These are phyloP conservation scores for Fusarium kyushuense DNA, from an alignment of 2,329 filamentous ascomycete genomes.

Conservation along the genomic window DNA sequence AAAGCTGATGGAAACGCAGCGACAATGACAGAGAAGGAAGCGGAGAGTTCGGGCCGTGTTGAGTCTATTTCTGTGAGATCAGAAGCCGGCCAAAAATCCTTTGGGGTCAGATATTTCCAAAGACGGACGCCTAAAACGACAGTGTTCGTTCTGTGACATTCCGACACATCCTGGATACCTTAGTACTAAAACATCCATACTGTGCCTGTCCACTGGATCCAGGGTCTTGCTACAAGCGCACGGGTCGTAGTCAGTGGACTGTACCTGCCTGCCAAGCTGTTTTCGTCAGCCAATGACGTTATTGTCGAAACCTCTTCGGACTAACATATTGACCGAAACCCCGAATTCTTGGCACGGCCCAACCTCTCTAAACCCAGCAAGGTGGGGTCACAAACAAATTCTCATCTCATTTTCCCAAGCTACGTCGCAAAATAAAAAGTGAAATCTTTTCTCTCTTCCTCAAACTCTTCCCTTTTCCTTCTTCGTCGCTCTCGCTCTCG, in stretches of 20 bases:
- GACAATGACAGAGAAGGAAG: conserved; percentile 13
- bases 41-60: conserved; percentile 29
- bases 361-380: conserved; percentile 45
- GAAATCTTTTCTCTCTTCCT: conserved; percentile 37
- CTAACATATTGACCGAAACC: conserved; percentile 22
- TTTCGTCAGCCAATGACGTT: conserved; percentile 49
- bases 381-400: conserved; percentile 50
- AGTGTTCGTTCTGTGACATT: conserved; percentile 18
- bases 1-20: conserved; percentile 5
- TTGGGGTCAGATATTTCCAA: conserved; percentile 21
- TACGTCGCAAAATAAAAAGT: conserved; percentile 45
- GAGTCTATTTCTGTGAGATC: conserved; percentile 15
- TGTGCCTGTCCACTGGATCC: conserved; percentile 27
- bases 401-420: conserved; percentile 48
- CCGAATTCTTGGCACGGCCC: conserved; percentile 38
- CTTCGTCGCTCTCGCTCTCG: conserved; percentile 42
- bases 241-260: conserved; percentile 4
- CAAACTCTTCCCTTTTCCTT: conserved; percentile 33
- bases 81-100: conserved; percentile 29
- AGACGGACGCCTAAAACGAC: conserved; percentile 30
- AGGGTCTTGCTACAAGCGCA: conserved; percentile 32
- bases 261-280: conserved; percentile 28
- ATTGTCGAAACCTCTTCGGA: conserved; percentile 24
- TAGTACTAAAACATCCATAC: neutral
- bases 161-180: neutral